Evolutionary conservation across 306 rosid species (phyloP).

Genomic region (Dryas alaskensis): DNA sequence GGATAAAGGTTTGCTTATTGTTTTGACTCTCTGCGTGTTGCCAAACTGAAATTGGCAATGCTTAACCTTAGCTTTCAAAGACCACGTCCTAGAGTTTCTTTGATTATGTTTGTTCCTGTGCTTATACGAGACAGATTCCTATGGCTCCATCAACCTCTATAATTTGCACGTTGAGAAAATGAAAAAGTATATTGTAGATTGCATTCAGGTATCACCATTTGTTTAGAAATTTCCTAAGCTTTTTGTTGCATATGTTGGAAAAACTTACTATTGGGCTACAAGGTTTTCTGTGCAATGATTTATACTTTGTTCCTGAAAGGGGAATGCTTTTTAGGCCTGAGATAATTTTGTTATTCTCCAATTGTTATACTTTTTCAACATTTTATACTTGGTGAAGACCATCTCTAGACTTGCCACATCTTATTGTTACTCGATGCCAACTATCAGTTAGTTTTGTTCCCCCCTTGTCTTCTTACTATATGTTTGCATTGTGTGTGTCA

Average conservation of each 20-base stretch:
- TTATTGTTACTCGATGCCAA: background rate
- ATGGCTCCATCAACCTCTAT: background rate
- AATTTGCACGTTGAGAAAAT: background rate
- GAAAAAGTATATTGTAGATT: background rate
- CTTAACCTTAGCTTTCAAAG: background rate
- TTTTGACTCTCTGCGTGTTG: background rate
- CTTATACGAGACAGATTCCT: background rate
- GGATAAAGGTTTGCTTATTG: background rate
- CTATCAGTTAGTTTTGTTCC: background rate
- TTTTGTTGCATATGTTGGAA: no score
- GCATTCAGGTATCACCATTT: background rate
- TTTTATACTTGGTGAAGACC: background rate
- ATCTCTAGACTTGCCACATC: background rate
- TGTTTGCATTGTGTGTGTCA: slow-evolving; percentile 17
- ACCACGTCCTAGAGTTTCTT: background rate
- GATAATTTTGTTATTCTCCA: background rate
- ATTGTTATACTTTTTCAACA: background rate
- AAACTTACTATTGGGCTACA: no score
- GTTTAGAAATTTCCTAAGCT: no score
- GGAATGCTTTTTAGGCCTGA: background rate
- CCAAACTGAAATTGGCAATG: background rate
- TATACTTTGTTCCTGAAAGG: background rate
- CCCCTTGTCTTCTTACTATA: background rate
- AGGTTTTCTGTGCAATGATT: no score
- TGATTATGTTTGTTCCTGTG: background rate